Evolutionary conservation across 148 eudicot genomes (phyloP).

Genomic region (Camellia sinensis): DNA sequence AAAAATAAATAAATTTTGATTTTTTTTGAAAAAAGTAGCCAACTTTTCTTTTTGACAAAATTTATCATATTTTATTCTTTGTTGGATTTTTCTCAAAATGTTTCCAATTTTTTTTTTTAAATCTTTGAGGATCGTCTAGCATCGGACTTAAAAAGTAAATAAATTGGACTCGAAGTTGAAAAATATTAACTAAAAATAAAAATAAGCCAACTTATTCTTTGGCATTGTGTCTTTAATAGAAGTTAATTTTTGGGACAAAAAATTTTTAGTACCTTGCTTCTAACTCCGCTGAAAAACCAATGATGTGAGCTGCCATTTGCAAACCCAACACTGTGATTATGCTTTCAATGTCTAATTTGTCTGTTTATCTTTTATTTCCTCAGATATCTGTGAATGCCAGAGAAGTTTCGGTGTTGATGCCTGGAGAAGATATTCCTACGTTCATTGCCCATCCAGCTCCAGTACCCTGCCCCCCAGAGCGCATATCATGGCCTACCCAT

Average conservation of each 20-base stretch:
- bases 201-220: too few relatives aligned
- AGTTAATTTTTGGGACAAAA: background rate
- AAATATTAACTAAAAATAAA: too few relatives aligned
- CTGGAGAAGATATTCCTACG: slow-evolving; percentile 49
- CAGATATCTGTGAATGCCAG: slow-evolving; percentile 44
- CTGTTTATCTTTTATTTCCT: background rate
- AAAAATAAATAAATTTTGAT: too few relatives aligned
- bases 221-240: background rate
- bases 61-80: too few relatives aligned
- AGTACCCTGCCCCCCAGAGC: slow-evolving; percentile 44
- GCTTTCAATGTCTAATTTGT: background rate
- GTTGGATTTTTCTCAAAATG: too few relatives aligned
- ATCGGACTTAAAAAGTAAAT: too few relatives aligned
- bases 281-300: background rate
- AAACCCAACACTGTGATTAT: background rate
- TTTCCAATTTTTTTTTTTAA: too few relatives aligned
- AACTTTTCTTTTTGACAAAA: too few relatives aligned
- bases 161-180: too few relatives aligned
- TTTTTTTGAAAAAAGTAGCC: too few relatives aligned
- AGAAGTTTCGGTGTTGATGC: slow-evolving; percentile 61
- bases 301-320: background rate
- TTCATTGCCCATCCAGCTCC: slow-evolving; percentile 63
- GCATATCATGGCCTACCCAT: slow-evolving; percentile 37
- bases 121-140: too few relatives aligned
- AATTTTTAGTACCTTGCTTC: background rate